Percentiles rank a stretch among this genome's conserved stretches.
Evolutionary conservation across 1,284 basidiomycete genomes (phyloP).

Genomic region (Chalciporus sp.): DNA sequence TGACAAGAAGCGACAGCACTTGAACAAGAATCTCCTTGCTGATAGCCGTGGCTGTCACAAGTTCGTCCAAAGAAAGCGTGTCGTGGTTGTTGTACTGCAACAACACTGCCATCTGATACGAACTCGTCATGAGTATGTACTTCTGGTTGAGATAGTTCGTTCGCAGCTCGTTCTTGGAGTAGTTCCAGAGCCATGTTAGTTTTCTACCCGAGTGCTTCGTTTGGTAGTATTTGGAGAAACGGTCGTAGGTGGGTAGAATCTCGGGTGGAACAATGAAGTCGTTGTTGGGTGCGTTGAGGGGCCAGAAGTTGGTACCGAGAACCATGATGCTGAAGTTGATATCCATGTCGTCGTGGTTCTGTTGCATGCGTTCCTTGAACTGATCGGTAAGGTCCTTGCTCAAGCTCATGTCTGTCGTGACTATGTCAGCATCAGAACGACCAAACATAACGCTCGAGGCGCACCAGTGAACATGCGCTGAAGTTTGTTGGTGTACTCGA

Average conservation of each 20-base stretch:
- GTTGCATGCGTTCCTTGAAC: constrained; percentile 93
- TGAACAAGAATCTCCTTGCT: constrained; percentile 84
- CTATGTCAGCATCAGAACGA: constrained; percentile 6
- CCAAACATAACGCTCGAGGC: constrained; percentile 20
- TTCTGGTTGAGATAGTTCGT: constrained; percentile 94
- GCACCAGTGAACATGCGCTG: constrained; percentile 97
- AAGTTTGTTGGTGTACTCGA: constrained; percentile 98
- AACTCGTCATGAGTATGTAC: constrained; percentile 94
- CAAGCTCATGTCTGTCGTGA: constrained; percentile 81
- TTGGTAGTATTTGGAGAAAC: constrained; percentile 93
- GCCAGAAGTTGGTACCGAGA: constrained; percentile 97
- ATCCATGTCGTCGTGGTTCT: constrained; percentile 82
- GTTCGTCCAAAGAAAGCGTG: constrained; percentile 79
- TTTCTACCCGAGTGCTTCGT: constrained; percentile 95
- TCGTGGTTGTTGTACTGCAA: constrained; percentile 94
- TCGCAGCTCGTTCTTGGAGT: constrained; percentile 93
- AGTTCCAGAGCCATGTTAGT: constrained; percentile 97
- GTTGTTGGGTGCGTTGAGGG: constrained; percentile 79
- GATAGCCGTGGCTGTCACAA: constrained; percentile 83
- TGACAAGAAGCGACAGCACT: constrained; percentile 82
- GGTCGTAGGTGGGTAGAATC: constrained; percentile 85
- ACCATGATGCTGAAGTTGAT: constrained; percentile 95
- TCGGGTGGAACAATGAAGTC: constrained; percentile 91
- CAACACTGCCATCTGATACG: constrained; percentile 95
- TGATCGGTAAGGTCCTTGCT: constrained; percentile 96